Conservation (phyloP, 805 yeast genomes). For the Pichia gijzeniarum region DNA sequence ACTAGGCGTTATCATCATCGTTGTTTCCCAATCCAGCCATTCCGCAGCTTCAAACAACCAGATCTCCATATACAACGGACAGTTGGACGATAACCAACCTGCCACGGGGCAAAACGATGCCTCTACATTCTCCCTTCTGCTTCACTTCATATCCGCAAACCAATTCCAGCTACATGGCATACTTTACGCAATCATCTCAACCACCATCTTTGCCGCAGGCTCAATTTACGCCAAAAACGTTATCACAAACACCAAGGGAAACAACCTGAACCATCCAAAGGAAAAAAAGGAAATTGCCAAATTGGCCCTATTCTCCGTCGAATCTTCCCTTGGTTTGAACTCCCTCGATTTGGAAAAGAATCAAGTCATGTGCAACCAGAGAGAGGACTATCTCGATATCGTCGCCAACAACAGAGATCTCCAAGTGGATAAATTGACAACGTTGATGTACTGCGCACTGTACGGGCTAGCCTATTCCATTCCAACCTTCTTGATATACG, state of each 20-base stretch:
- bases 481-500: conserved; percentile 67
- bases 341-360: conserved; percentile 11
- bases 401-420: conserved; percentile 4
- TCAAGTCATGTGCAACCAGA: not conserved
- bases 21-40: conserved; percentile 27
- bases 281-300: conserved; percentile 5
- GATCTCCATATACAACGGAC: conserved; percentile 7
- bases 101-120: not conserved
- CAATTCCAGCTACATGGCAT: conserved; percentile 39
- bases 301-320: conserved; percentile 3
- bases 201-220: conserved; percentile 75
- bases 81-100: not conserved
- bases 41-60: not conserved
- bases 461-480: conserved; percentile 65
- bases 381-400: not conserved
- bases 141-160: not conserved
- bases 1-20: conserved; percentile 46
- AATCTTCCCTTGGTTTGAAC: not conserved
- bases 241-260: conserved; percentile 52
- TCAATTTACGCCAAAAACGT: conserved; percentile 83
- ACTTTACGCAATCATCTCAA: conserved; percentile 58
- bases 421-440: conserved; percentile 67
- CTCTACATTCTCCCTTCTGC: not conserved
- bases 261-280: conserved; percentile 1
- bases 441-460: conserved; percentile 72